phyloP scores from a whole-genome alignment of 305 asterid genomes.

The Caryopteris hybrid region DNA sequence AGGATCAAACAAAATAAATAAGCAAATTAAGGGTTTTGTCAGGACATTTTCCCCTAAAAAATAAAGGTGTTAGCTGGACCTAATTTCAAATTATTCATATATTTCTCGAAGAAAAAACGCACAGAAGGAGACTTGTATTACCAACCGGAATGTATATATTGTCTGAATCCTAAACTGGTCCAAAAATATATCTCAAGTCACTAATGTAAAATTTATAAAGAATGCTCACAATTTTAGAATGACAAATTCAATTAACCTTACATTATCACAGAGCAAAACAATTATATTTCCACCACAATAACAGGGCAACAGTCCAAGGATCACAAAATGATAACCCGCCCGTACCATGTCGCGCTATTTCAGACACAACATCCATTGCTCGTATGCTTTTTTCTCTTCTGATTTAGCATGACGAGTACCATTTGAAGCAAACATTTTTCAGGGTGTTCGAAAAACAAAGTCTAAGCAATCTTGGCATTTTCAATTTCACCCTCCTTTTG shows the following conservation, averaged over 20 bases:
- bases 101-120: no score
- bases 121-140: no score
- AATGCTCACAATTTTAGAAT: not conserved
- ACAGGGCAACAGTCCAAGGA: not conserved
- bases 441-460: not conserved
- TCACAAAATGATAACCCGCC: not conserved
- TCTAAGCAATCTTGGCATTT: constrained; percentile 42
- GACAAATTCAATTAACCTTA: not conserved
- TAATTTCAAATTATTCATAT: no score
- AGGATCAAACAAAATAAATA: no score
- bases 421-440: not conserved
- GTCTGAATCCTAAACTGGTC: no score
- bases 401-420: not conserved
- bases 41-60: no score
- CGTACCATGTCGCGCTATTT: not conserved
- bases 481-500: constrained; percentile 28
- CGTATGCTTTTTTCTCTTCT: not conserved
- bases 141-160: no score
- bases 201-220: not conserved
- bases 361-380: not conserved
- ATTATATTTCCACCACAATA: not conserved
- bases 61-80: no score
- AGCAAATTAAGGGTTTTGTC: no score
- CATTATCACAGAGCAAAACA: not conserved
- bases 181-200: no score